Evolutionary conservation across 2,329 filamentous ascomycete genomes (phyloP), one percentile per base, ranked within the genome.

Genomic region (Claviceps sp.): DNA sequence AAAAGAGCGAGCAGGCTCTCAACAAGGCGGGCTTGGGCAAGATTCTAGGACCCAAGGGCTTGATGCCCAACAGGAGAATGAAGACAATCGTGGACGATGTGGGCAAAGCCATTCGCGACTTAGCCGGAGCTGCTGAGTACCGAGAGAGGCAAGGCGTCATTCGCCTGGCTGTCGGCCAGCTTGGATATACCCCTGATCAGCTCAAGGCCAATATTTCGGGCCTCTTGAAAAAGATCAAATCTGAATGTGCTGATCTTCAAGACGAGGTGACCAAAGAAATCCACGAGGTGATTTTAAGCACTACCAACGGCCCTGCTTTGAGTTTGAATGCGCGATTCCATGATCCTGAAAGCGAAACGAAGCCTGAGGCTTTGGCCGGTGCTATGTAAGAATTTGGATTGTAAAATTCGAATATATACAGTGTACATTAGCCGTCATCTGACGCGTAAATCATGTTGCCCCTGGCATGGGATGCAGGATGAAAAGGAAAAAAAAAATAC

Each of bases 41-140:
- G 57, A 77, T 95, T 44, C 74, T 98, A 20, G 93, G 93, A 62
- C 93, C 94, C 45, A 83, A 80, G 68, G 90, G 90, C 2, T 69
- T 98, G 62, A 97, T 98, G 93, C 93, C 93, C 5, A 94, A 80
- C 65, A 71, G 78, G 54, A 95, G 95, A 75, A 81, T 81, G 55
- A 89, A 88, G 57, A 97, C 93, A 0, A 86, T 98, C 52, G 88
- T 95, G 23, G 84, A 79, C 62, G 85, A 95, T 64, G 78, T 95
- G 16, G 77, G 77, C 50, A 68, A 74, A n/a, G 77, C 82, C 37
- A 86, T 98, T 61, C 80, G 79, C 61, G 87, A 91, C 58, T 82
- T 95, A 68, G 81, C 88, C 14, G 89, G 91, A 55, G 88, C 83
- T 50, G 86, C 83, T 50, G 82, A 90, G 59, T 98, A 95, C 71